Evolutionary conservation across 441 rosid genomes (phyloP).

Genomic region (Eutrema salsugineum): DNA sequence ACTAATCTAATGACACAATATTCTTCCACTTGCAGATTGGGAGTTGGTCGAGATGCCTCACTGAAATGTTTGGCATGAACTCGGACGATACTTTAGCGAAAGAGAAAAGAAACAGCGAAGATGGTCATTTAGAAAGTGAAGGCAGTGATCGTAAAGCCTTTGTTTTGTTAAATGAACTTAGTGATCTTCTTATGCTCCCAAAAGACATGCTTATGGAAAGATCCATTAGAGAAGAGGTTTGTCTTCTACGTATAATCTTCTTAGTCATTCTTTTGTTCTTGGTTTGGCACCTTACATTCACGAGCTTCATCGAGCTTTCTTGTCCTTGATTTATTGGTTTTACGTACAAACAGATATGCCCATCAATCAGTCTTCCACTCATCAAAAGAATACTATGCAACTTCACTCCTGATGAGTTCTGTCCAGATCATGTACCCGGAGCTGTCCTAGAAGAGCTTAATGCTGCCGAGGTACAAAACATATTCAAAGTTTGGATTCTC

Average conservation of each 20-base stretch:
- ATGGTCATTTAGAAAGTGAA: conserved; percentile 28
- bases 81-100: conserved; percentile 36
- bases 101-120: conserved; percentile 24
- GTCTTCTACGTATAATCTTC: background rate
- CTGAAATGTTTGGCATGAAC: conserved; percentile 60
- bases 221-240: conserved; percentile 68
- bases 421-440: conserved; percentile 85
- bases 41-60: conserved; percentile 76
- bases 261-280: background rate
- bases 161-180: conserved; percentile 54
- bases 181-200: conserved; percentile 94
- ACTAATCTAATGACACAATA: background rate
- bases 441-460: conserved; percentile 75
- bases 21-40: conserved; percentile 52
- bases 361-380: conserved; percentile 62
- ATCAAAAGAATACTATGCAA: conserved; percentile 82
- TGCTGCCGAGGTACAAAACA: conserved; percentile 60
- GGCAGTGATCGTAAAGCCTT: conserved; percentile 41
- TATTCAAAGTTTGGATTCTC: background rate
- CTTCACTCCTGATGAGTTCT: conserved; percentile 88
- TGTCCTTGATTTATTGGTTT: background rate
- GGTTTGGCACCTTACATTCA: background rate
- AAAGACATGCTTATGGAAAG: conserved; percentile 76
- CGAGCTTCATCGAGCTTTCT: background rate
- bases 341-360: conserved; percentile 66